These are phyloP conservation scores for Polygonum aviculare DNA, from an alignment of 148 eudicot genomes.

Conservation along the genomic window DNA sequence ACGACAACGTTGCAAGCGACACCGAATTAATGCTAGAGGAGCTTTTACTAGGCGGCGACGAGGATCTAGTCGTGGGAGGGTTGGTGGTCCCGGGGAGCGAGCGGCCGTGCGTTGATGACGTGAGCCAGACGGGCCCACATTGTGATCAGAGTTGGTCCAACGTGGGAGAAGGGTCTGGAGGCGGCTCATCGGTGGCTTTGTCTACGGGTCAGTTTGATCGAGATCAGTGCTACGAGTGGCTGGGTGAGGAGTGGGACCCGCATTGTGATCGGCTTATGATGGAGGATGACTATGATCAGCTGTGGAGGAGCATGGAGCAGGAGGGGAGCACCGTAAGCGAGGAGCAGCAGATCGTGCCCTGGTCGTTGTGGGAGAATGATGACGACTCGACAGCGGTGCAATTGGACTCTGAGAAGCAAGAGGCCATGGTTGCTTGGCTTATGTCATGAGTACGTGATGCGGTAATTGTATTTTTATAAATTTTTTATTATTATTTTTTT, in stretches of 20 bases:
- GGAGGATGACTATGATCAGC: neutral
- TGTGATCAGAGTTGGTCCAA: neutral
- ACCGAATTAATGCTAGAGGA: no score
- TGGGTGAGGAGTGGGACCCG: slow-evolving; percentile 37
- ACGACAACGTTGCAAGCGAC: neutral
- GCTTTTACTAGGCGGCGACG: neutral
- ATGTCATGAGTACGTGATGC: slow-evolving; percentile 28
- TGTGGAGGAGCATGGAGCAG: slow-evolving; percentile 10
- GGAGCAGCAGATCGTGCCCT: slow-evolving; percentile 27
- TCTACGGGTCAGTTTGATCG: neutral
- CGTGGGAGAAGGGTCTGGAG: slow-evolving; percentile 2
- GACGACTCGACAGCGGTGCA: slow-evolving; percentile 2
- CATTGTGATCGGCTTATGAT: neutral
- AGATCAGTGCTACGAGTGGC: neutral
- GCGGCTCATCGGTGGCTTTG: slow-evolving; percentile 18
- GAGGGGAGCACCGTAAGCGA: slow-evolving; percentile 19
- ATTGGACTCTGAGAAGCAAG: slow-evolving; percentile 31
- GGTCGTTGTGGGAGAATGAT: slow-evolving; percentile 37
- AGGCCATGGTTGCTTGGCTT: slow-evolving; percentile 55
- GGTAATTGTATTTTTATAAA: no score
- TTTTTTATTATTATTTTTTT: no score
- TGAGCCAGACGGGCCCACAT: neutral
- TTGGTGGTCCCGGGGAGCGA: slow-evolving; percentile 5
- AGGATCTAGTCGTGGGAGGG: neutral
- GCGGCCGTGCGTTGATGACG: neutral